Percentiles rank a stretch among this genome's conserved stretches.
phyloP scores from a whole-genome alignment of 805 yeast species.

The Tetrapisispora arboricola region DNA sequence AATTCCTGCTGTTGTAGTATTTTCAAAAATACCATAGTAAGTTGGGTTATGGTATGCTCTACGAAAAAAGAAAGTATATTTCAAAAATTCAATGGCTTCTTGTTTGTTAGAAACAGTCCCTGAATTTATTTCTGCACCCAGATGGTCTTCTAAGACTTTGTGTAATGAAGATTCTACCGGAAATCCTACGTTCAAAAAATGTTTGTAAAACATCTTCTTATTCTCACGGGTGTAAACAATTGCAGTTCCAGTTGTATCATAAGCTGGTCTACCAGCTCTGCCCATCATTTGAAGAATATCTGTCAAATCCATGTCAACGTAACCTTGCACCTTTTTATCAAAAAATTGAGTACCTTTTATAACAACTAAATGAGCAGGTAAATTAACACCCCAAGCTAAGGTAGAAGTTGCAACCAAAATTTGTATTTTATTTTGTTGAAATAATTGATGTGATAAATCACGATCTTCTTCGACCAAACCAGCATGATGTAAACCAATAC shows the following conservation, averaged over 20 bases:
- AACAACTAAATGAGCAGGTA: constrained; percentile 97
- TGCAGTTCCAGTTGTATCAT: constrained; percentile 87
- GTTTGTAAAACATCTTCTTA: constrained; percentile 74
- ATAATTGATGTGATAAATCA: constrained; percentile 77
- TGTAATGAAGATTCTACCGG: constrained; percentile 85
- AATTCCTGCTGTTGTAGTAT: constrained; percentile 44
- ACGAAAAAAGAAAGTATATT: constrained; percentile 88
- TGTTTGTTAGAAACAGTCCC: constrained; percentile 89
- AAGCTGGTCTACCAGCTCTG: constrained; percentile 98
- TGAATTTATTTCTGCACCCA: constrained; percentile 90
- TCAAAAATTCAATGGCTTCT: constrained; percentile 92
- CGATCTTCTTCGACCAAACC: constrained; percentile 89
- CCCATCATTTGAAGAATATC: constrained; percentile 98
- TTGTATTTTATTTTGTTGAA: constrained; percentile 70
- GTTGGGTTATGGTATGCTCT: constrained; percentile 92
- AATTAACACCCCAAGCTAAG: constrained; percentile 97
- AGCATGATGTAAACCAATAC: constrained; percentile 95
- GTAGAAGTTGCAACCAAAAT: constrained; percentile 95
- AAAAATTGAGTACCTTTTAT: constrained; percentile 95
- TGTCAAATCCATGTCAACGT: constrained; percentile 83
- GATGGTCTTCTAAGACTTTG: constrained; percentile 74
- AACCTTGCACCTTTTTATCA: constrained; percentile 90
- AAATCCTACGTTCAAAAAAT: constrained; percentile 82
- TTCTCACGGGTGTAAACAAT: constrained; percentile 78
- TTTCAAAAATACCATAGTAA: constrained; percentile 76